Conservation (phyloP, 306 rosid species). For the Carpinus viminea region DNA sequence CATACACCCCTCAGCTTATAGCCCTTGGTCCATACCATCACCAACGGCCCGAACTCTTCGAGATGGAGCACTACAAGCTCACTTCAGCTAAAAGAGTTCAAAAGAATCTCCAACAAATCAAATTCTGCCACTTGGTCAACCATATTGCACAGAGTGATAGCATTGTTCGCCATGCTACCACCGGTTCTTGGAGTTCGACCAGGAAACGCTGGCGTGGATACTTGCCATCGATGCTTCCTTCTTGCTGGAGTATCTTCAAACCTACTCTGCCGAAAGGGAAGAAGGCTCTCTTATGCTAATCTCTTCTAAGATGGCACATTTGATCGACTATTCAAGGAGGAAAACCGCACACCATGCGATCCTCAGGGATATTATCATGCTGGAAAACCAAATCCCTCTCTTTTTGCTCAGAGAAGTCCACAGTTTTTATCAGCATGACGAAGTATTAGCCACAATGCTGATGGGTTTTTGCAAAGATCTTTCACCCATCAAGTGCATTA, state of each 20-base stretch:
- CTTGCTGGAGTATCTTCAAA: conserved; percentile 14
- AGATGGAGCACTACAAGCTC: conserved; percentile 16
- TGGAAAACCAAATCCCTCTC: conserved; percentile 21
- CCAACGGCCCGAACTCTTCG: background rate
- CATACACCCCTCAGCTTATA: background rate
- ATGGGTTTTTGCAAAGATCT: conserved; percentile 3
- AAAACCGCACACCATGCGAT: background rate
- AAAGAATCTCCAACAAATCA: background rate
- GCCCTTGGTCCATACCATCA: conserved; percentile 22
- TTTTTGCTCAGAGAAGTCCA: conserved; percentile 6
- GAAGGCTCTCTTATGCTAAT: background rate
- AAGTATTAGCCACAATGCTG: background rate
- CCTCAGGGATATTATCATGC: conserved; percentile 16
- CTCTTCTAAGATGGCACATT: background rate
- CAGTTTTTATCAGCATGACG: background rate
- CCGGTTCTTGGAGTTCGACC: conserved; percentile 1
- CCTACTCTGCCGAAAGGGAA: background rate
- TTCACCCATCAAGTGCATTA: background rate
- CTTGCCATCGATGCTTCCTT: conserved; percentile 12
- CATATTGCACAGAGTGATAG: background rate
- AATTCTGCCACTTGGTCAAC: conserved; percentile 1
- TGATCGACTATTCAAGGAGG: background rate
- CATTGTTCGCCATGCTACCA: conserved; percentile 4
- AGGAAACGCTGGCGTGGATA: conserved; percentile 8
- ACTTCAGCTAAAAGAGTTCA: background rate